A percentile compares a stretch with the other conserved stretches of the same genome.
Evolutionary conservation across 495 filamentous ascomycete genomes (phyloP).

Genomic region (Penicillium odoratum): DNA sequence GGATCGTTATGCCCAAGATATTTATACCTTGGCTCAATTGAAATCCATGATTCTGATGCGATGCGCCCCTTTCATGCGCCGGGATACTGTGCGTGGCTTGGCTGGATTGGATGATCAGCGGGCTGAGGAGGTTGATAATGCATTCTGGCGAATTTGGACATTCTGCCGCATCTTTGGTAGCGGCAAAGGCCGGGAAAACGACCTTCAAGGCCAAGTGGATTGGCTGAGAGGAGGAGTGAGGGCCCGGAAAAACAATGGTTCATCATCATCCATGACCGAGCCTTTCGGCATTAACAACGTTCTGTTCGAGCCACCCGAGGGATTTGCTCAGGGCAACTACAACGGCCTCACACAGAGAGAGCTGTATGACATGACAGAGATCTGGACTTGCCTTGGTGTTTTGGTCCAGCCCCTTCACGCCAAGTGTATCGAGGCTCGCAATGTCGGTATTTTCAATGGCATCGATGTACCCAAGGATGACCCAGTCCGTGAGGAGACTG

Average conservation of each 20-base stretch:
- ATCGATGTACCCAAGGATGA: slow-evolving; percentile 47
- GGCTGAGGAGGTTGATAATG: slow-evolving; percentile 59
- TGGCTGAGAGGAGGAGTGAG: slow-evolving; percentile 61
- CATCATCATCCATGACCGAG: slow-evolving; percentile 40
- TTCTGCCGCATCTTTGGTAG: slow-evolving; percentile 68
- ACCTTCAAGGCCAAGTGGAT: slow-evolving; percentile 62
- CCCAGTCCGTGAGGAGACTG: slow-evolving; percentile 51
- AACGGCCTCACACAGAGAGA: slow-evolving; percentile 56
- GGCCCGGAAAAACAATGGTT: slow-evolving; percentile 39
- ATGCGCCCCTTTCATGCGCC: slow-evolving; percentile 58
- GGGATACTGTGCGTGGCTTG: slow-evolving; percentile 57
- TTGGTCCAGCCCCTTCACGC: slow-evolving; percentile 60
- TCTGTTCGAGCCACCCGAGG: slow-evolving; percentile 56
- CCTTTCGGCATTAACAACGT: slow-evolving; percentile 54
- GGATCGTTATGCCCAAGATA: slow-evolving; percentile 55
- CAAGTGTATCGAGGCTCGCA: slow-evolving; percentile 53
- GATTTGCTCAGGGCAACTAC: slow-evolving; percentile 60
- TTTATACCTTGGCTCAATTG: slow-evolving; percentile 58
- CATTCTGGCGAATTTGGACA: slow-evolving; percentile 69
- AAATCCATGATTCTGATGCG: slow-evolving; percentile 61
- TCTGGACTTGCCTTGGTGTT: slow-evolving; percentile 63
- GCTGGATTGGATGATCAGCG: slow-evolving; percentile 49
- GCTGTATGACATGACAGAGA: slow-evolving; percentile 65
- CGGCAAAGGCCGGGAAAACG: slow-evolving; percentile 58
- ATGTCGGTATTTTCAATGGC: slow-evolving; percentile 57